Conservation (phyloP, 2,329 filamentous ascomycete genomes). For the Trichoderma harzianum region DNA sequence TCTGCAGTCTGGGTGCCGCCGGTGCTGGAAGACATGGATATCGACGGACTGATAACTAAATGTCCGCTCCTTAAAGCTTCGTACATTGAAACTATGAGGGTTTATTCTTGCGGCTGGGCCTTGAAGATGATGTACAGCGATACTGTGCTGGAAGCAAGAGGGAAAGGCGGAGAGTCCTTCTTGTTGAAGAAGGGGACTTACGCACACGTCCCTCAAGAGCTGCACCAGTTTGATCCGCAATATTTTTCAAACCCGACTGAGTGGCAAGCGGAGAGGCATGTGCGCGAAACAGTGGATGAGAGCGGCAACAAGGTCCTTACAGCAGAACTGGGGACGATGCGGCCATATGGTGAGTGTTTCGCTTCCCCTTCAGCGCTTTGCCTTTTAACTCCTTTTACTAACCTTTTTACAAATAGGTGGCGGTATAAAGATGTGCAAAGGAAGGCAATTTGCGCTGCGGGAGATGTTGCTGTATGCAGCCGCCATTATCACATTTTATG, state of each 20-base stretch:
- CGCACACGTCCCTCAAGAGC: constrained; percentile 33
- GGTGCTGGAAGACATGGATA: constrained; percentile 33
- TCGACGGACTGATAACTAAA: constrained; percentile 34
- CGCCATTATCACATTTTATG: constrained; percentile 36
- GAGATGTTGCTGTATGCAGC: constrained; percentile 36
- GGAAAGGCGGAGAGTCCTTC: constrained; percentile 23
- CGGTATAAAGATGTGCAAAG: constrained; percentile 33
- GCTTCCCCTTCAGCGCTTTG: neutral
- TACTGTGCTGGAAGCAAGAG: constrained; percentile 29
- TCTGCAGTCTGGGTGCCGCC: constrained; percentile 35
- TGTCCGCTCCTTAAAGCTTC: constrained; percentile 39
- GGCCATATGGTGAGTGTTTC: constrained; percentile 32
- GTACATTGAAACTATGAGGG: constrained; percentile 39
- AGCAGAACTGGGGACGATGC: constrained; percentile 29
- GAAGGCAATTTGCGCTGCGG: constrained; percentile 31
- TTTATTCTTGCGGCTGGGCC: constrained; percentile 36
- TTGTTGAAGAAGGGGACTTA: constrained; percentile 35
- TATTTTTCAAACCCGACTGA: constrained; percentile 33
- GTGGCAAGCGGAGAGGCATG: constrained; percentile 36
- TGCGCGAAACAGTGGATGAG: constrained; percentile 27
- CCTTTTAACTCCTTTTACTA: neutral
- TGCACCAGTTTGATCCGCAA: constrained; percentile 35
- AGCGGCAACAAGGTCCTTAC: constrained; percentile 24
- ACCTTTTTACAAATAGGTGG: constrained; percentile 26
- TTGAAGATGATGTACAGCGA: constrained; percentile 34